These are phyloP conservation scores for Hygrophorus pudorinus DNA, from an alignment of 768 basidiomycete species.

Conservation along the genomic window DNA sequence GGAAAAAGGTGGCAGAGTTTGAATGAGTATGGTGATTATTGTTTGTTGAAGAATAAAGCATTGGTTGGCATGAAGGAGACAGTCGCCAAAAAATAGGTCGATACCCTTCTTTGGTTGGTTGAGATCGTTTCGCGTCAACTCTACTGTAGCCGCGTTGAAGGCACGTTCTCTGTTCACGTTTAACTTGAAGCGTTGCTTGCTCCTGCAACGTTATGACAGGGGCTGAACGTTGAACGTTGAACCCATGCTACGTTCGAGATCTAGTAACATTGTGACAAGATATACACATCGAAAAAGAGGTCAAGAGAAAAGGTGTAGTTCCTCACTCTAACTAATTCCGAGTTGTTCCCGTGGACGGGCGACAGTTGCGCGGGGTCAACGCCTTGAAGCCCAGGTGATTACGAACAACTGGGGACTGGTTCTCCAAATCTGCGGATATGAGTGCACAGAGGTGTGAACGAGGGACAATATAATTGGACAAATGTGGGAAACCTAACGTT, in stretches of 20 bases:
- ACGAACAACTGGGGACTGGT: neutral
- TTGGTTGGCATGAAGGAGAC: conserved; percentile 27
- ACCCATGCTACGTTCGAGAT: too few relatives aligned
- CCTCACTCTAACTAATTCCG: neutral
- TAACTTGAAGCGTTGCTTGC: too few relatives aligned
- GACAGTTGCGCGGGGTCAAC: neutral
- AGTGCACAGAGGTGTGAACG: conserved; percentile 3
- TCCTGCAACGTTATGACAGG: too few relatives aligned
- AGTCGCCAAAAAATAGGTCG: neutral
- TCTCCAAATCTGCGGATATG: neutral
- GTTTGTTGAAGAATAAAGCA: conserved; percentile 62
- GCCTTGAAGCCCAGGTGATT: neutral
- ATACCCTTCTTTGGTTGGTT: too few relatives aligned
- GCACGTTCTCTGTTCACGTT: too few relatives aligned
- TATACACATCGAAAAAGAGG: neutral
- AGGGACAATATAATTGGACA: conserved; percentile 6
- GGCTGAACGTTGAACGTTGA: too few relatives aligned
- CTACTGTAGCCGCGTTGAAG: too few relatives aligned
- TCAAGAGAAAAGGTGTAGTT: neutral
- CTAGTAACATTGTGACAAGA: too few relatives aligned
- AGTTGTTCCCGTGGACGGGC: neutral
- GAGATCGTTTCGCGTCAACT: too few relatives aligned
- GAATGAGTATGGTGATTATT: conserved; percentile 87
- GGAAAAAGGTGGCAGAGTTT: conserved; percentile 51
- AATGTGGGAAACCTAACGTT: neutral